A percentile compares a stretch with the other conserved stretches of the same genome.
Conservation (phyloP, 2,329 filamentous ascomycete species). For the Neopestalotiopsis sp. region DNA sequence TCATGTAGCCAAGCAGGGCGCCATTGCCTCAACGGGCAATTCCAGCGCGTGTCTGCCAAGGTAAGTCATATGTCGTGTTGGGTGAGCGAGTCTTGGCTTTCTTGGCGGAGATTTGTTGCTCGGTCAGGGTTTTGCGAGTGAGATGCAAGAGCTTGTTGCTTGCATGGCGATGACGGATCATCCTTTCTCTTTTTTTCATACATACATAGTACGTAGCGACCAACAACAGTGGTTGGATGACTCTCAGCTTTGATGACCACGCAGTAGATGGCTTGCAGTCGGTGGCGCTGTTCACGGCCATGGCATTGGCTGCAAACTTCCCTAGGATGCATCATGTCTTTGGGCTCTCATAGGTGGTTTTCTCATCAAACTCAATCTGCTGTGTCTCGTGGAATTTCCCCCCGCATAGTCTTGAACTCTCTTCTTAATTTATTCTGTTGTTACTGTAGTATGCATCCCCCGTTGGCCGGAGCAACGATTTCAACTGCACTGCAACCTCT, state of each 20-base stretch:
- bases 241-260: neutral
- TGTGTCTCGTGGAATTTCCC: neutral
- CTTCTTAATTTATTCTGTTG: neutral
- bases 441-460: neutral
- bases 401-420: constrained; percentile 8
- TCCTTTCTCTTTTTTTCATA: neutral
- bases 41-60: neutral
- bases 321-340: neutral
- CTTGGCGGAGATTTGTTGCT: neutral
- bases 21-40: constrained; percentile 5
- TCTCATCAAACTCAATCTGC: neutral
- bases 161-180: neutral
- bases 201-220: neutral
- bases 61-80: constrained; percentile 3
- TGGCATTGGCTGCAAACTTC: neutral
- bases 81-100: neutral
- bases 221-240: neutral
- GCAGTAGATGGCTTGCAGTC: constrained; percentile 1
- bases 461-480: constrained; percentile 8
- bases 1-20: constrained; percentile 3
- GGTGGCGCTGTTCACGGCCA: neutral
- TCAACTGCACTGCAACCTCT: neutral
- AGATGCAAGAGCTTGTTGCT: neutral
- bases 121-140: neutral
- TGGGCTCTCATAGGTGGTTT: neutral